These are phyloP conservation scores for Pseudovirgaria hyperparasitica DNA, from an alignment of 2,329 filamentous ascomycete species.

Conservation along the genomic window DNA sequence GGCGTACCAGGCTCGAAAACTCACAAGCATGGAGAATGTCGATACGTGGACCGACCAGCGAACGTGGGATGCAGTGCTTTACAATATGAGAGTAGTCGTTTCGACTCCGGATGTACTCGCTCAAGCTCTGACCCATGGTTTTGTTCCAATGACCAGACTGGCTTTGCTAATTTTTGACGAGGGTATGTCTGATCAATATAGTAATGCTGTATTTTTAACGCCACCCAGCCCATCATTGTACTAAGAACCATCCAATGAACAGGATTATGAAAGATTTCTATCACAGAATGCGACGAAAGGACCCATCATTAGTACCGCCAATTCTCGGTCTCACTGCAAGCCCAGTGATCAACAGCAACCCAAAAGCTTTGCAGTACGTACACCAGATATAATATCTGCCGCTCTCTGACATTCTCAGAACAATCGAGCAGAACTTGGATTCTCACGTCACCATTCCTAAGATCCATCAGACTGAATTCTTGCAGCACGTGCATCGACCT, in stretches of 20 bases:
- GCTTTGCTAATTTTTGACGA: slow-evolving; percentile 72
- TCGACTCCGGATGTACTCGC: slow-evolving; percentile 64
- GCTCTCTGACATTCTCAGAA: slow-evolving; percentile 18
- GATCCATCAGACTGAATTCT: slow-evolving; percentile 54
- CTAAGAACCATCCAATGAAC: slow-evolving; percentile 48
- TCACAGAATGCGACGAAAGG: too few relatives aligned
- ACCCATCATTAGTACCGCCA: too few relatives aligned
- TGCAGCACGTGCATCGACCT: slow-evolving; percentile 57
- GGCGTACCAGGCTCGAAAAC: slow-evolving; percentile 44
- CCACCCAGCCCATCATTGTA: slow-evolving; percentile 58
- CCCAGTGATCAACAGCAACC: slow-evolving; percentile 51
- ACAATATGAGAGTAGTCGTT: slow-evolving; percentile 57
- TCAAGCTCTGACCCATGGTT: slow-evolving; percentile 63
- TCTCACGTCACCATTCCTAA: slow-evolving; percentile 58
- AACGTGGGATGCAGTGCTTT: slow-evolving; percentile 55
- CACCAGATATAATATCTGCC: neutral
- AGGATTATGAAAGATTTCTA: slow-evolving; percentile 66
- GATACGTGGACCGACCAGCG: slow-evolving; percentile 58
- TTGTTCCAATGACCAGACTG: slow-evolving; percentile 51
- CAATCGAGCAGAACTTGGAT: slow-evolving; percentile 58
- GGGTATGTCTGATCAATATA: slow-evolving; percentile 36
- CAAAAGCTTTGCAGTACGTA: slow-evolving; percentile 39
- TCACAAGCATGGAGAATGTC: slow-evolving; percentile 56
- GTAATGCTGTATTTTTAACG: slow-evolving; percentile 1
- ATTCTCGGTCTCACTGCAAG: slow-evolving; percentile 75